phyloP scores from a whole-genome alignment of 2,329 filamentous ascomycete genomes.

The Aspergillus flavus region DNA sequence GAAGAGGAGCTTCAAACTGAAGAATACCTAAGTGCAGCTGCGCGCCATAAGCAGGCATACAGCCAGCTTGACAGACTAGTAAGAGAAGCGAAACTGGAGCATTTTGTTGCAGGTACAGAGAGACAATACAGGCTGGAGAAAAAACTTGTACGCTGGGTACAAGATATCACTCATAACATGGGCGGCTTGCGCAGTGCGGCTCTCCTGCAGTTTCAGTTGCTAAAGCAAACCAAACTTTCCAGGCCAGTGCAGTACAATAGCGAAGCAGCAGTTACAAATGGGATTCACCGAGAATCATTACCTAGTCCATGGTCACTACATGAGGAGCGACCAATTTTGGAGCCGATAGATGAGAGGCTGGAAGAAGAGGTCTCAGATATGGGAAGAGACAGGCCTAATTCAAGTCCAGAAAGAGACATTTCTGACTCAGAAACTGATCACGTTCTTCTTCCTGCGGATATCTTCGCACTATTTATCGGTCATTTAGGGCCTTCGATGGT shows the following conservation, averaged over 20 bases:
- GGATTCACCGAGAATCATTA: slow-evolving; percentile 20
- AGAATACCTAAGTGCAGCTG: slow-evolving; percentile 64
- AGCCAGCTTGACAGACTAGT: slow-evolving; percentile 74
- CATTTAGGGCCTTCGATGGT: slow-evolving; percentile 88
- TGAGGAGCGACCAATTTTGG: slow-evolving; percentile 54
- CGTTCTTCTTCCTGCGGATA: slow-evolving; percentile 66
- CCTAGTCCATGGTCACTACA: slow-evolving; percentile 36
- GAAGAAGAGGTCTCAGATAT: slow-evolving; percentile 53
- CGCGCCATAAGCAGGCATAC: slow-evolving; percentile 68
- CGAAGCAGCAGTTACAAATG: slow-evolving; percentile 19
- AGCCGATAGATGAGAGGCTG: slow-evolving; percentile 65
- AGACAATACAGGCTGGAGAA: slow-evolving; percentile 77
- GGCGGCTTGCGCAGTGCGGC: slow-evolving; percentile 89
- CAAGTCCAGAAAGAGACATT: slow-evolving; percentile 13
- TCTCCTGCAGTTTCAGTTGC: slow-evolving; percentile 81
- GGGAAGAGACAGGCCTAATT: slow-evolving; percentile 4
- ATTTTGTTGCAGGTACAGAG: slow-evolving; percentile 80
- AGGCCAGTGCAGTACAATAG: slow-evolving; percentile 21
- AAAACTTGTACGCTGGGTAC: slow-evolving; percentile 78
- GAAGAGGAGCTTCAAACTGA: slow-evolving; percentile 74
- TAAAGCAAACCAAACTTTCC: slow-evolving; percentile 61
- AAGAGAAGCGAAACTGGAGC: slow-evolving; percentile 84
- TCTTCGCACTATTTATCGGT: slow-evolving; percentile 87
- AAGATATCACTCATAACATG: slow-evolving; percentile 82
- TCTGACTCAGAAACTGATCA: slow-evolving; percentile 16